Base-by-base conservation (phyloP, 176 grass and related monocot genomes). In the Cenchrus americanus region DNA sequence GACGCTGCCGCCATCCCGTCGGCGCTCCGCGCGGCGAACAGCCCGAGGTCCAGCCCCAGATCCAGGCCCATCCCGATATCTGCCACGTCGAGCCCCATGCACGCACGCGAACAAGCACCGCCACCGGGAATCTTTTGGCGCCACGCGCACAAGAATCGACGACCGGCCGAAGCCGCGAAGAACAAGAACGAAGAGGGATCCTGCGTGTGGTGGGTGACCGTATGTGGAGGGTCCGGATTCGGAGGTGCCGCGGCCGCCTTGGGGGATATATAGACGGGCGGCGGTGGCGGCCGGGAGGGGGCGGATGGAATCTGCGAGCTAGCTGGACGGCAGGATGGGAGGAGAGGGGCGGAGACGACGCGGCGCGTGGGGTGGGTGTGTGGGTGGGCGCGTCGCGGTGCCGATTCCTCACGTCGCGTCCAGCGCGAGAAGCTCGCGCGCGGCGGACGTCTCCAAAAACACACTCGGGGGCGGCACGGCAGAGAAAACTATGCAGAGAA, bases 41-140 rank as follows among this genome's bases (percentile, higher is more conserved):
- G 74, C 62, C 87, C 89, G 44, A 97, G 89, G 75, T 89, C 88
- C 30, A 91, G 81, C 8, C 84, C 77, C 89, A 88, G 74, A 87
- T 89, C 89, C 61, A 77, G 80, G 19, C 73, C 85, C 75, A 89
- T 83, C 84, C 80, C 79, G 79, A 89, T 87, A 70, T 85, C 80
- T 4, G 84, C 92, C 42, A 92, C 84, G 87, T 94, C 85, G 43
- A 88, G 81, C 70, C 81, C 85, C 84, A 89, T 88, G 49, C 24
- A 75, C 37, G n/a, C 61, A 43, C n/a, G 15, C 59, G 18, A 62
- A 19, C 19, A 46, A 54, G 6, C 49, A 62, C 47, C 77, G 26
- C 62, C 54, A 24, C 64, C 30, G 7, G 26, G 55, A 89, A 84
- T 80, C 76, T 84, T n/a, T n/a, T n/a, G n/a, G n/a, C n/a, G n/a